Evolutionary conservation across 345 rosid species (phyloP).

Genomic region (Laguncularia racemosa): DNA sequence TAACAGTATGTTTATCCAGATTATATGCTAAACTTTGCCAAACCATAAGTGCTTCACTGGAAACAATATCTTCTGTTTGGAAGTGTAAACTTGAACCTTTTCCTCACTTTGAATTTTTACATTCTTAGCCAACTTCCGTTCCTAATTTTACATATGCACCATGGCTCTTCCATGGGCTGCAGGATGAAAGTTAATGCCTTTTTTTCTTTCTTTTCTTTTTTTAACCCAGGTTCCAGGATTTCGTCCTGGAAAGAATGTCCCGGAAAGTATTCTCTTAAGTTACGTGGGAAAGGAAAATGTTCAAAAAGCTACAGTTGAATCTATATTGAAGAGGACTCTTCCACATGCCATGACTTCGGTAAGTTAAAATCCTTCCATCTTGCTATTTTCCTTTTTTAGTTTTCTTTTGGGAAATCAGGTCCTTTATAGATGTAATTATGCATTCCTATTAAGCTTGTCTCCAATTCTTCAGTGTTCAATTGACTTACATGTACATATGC

Average conservation of each 20-base stretch:
- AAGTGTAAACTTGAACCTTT: no score
- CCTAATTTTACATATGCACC: not conserved
- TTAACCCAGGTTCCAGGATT: conserved; percentile 68
- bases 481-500: no score
- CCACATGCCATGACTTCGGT: conserved; percentile 92
- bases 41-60: not conserved
- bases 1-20: no score
- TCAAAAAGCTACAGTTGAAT: conserved; percentile 72
- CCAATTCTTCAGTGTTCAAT: no score
- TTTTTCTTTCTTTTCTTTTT: conserved; percentile 1
- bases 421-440: no score
- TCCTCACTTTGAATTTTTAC: no score
- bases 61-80: no score
- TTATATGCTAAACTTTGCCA: no score
- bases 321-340: conserved; percentile 87
- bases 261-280: conserved; percentile 65
- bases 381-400: no score
- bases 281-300: conserved; percentile 65
- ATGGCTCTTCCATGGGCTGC: not conserved
- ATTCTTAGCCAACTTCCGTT: no score
- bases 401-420: no score
- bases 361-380: conserved; percentile 9
- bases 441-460: no score
- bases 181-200: conserved; percentile 1
- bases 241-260: conserved; percentile 71